Conservation (phyloP, 306 rosid species). For the Herpetospermum pedunculosum region DNA sequence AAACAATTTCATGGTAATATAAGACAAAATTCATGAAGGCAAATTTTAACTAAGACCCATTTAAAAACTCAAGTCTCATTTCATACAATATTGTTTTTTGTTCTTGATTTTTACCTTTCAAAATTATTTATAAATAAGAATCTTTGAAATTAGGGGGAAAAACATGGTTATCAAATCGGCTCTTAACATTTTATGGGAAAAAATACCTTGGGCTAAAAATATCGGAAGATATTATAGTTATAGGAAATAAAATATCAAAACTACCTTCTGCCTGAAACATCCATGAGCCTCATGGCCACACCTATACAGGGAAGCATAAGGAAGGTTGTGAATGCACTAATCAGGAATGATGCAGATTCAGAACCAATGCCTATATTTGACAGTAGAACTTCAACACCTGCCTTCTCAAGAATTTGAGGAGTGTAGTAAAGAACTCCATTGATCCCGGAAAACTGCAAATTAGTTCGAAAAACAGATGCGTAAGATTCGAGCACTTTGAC, state of each 20-base stretch:
- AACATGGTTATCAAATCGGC: not conserved
- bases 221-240: not conserved
- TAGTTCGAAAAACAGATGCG: not conserved
- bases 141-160: not conserved
- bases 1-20: not conserved
- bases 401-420: conserved; percentile 77
- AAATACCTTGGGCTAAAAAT: not conserved
- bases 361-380: conserved; percentile 43
- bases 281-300: conserved; percentile 69
- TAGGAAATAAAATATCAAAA: not conserved
- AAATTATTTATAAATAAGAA: not conserved
- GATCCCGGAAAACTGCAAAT: conserved; percentile 63
- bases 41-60: not conserved
- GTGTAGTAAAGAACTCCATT: conserved; percentile 86
- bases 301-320: conserved; percentile 76
- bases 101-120: not conserved
- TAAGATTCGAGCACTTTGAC: not conserved
- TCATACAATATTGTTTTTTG: not conserved
- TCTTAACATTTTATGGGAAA: not conserved
- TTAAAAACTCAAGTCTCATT: not conserved
- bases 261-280: conserved; percentile 63
- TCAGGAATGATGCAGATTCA: conserved; percentile 55
- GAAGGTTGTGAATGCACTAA: conserved; percentile 67
- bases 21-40: not conserved
- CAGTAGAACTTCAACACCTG: conserved; percentile 71